A percentile compares a stretch with the other conserved stretches of the same genome.
These are phyloP conservation scores for Isoetes engelmannii DNA, from an alignment of 83 land plant genomes.

Conservation along the genomic window DNA sequence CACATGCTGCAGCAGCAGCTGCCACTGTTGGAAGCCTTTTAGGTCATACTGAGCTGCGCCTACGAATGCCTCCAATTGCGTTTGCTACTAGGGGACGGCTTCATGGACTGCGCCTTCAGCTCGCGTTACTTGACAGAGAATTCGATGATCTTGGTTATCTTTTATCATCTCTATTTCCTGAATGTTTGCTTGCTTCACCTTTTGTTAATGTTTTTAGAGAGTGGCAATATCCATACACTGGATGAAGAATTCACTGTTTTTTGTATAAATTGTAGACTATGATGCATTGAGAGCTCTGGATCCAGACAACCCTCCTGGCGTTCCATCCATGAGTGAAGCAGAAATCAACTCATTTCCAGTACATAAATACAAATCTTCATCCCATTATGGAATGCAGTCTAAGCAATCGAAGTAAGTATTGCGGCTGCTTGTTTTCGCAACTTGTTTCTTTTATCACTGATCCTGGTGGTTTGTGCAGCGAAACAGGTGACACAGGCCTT, in stretches of 20 bases:
- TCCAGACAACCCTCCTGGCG: constrained; percentile 65
- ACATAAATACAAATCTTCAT: constrained; percentile 53
- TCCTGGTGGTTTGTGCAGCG: no score
- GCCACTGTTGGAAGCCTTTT: constrained; percentile 69
- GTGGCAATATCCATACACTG: background rate
- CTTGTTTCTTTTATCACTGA: no score
- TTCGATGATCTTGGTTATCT: constrained; percentile 85
- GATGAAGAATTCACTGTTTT: background rate
- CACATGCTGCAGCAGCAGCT: constrained; percentile 56
- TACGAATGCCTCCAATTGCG: constrained; percentile 80
- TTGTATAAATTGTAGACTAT: constrained; percentile 54
- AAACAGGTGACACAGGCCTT: no score
- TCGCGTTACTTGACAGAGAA: constrained; percentile 88
- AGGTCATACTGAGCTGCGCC: constrained; percentile 78
- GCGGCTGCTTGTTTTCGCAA: no score
- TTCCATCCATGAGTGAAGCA: constrained; percentile 69
- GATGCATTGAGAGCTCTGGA: constrained; percentile 88
- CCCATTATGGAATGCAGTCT: background rate
- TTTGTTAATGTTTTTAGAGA: background rate
- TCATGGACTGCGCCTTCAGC: constrained; percentile 82
- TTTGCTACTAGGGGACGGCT: constrained; percentile 81
- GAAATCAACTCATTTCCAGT: constrained; percentile 87
- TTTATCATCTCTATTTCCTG: background rate
- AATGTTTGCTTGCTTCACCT: background rate
- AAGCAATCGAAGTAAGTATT: background rate